Evolutionary conservation across 75 land plant species (phyloP).

Genomic region (Picea sitchensis): DNA sequence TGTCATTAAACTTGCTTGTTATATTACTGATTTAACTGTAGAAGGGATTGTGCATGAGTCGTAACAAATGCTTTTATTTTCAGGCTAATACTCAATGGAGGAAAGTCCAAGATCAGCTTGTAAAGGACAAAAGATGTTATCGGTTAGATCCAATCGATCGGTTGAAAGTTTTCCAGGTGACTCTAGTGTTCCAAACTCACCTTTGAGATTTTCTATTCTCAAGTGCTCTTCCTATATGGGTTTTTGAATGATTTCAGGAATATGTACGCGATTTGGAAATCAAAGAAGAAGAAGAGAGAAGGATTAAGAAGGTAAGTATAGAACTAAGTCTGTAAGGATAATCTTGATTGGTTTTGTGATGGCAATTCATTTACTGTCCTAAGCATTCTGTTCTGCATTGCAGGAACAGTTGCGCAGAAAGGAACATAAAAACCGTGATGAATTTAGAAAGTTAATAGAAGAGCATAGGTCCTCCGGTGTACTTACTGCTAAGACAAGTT

Average conservation of each 20-base stretch:
- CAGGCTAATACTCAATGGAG: slow-evolving; percentile 91
- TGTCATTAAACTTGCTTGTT: neutral
- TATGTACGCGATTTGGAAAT: slow-evolving; percentile 80
- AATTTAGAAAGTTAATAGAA: slow-evolving; percentile 83
- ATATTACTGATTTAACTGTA: neutral
- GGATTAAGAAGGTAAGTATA: slow-evolving; percentile 60
- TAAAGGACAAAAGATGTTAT: slow-evolving; percentile 87
- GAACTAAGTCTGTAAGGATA: neutral
- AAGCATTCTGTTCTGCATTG: neutral
- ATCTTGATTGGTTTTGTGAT: neutral
- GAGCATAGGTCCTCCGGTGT: slow-evolving; percentile 66
- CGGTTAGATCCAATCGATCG: slow-evolving; percentile 89
- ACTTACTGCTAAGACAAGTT: slow-evolving; percentile 64
- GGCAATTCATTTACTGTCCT: neutral
- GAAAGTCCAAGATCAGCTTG: slow-evolving; percentile 86
- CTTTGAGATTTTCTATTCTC: neutral
- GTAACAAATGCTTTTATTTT: neutral
- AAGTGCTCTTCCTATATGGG: neutral
- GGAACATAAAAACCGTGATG: slow-evolving; percentile 77
- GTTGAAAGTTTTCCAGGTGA: slow-evolving; percentile 74
- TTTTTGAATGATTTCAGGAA: slow-evolving; percentile 49
- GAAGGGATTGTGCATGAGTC: slow-evolving; percentile 1
- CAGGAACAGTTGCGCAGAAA: slow-evolving; percentile 70
- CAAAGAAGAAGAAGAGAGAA: slow-evolving; percentile 86
- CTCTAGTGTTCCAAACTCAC: neutral